phyloP scores from a whole-genome alignment of 1,284 basidiomycete genomes.

The Cutaneotrichosporon daszewskae region DNA sequence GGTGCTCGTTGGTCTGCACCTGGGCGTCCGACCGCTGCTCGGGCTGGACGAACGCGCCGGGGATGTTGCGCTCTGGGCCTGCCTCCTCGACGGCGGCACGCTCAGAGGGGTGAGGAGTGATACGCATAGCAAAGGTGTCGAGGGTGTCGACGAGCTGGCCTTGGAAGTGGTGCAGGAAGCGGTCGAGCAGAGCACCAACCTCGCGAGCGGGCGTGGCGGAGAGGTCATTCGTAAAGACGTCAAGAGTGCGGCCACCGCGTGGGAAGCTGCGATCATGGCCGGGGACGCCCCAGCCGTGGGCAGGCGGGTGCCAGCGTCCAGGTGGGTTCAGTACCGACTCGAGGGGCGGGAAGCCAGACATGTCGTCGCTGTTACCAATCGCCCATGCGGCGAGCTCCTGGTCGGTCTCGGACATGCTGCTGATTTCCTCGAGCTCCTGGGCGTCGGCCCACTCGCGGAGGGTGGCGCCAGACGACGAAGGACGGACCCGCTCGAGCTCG shows the following conservation, averaged over 20 bases:
- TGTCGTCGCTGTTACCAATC: constrained; percentile 19
- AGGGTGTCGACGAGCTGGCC: constrained; percentile 42
- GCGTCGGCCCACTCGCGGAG: constrained; percentile 27
- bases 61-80: constrained; percentile 21
- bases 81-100: neutral
- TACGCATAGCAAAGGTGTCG: constrained; percentile 24
- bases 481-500: constrained; percentile 22
- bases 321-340: constrained; percentile 26
- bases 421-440: constrained; percentile 11
- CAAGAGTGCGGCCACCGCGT: neutral
- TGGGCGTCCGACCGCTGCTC: constrained; percentile 7
- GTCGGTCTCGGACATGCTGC: constrained; percentile 16
- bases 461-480: constrained; percentile 11
- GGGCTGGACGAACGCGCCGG: constrained; percentile 32
- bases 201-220: constrained; percentile 31
- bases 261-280: too few species aligned
- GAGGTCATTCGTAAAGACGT: neutral
- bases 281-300: neutral
- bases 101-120: constrained; percentile 11
- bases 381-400: constrained; percentile 39
- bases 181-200: constrained; percentile 41
- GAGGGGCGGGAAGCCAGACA: constrained; percentile 33
- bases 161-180: constrained; percentile 43
- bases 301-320: constrained; percentile 1
- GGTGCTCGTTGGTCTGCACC: neutral